Percentiles rank a stretch among this genome's conserved stretches.
Conservation (phyloP, 2,329 filamentous ascomycete species). For the Xylariales sp. region DNA sequence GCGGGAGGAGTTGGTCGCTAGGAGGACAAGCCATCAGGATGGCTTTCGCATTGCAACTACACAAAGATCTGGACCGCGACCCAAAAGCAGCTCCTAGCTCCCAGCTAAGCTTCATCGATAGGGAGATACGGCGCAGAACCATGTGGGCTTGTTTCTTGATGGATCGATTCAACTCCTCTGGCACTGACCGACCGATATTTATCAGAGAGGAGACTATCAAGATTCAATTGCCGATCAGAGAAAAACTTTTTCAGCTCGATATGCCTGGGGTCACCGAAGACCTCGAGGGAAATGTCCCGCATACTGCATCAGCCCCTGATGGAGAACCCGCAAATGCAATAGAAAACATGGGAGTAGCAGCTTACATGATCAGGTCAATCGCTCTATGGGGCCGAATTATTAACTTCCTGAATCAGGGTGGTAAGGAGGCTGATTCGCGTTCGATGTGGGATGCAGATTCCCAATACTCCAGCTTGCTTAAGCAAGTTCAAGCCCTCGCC, state of each 20-base stretch:
- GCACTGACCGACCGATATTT: slow-evolving; percentile 87
- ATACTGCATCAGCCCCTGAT: slow-evolving; percentile 57
- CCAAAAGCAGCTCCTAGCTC: slow-evolving; percentile 60
- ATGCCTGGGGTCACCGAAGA: slow-evolving; percentile 85
- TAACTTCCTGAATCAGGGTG: slow-evolving; percentile 85
- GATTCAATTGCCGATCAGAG: slow-evolving; percentile 86
- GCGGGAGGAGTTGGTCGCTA: slow-evolving; percentile 91
- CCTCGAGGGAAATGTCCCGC: slow-evolving; percentile 65
- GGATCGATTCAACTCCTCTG: slow-evolving; percentile 96
- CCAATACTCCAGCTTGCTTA: slow-evolving; percentile 65
- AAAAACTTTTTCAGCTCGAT: slow-evolving; percentile 85
- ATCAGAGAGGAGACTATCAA: slow-evolving; percentile 85
- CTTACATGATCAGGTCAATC: slow-evolving; percentile 82
- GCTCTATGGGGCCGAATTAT: slow-evolving; percentile 88
- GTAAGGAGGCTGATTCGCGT: slow-evolving; percentile 70
- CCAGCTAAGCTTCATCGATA: slow-evolving; percentile 82
- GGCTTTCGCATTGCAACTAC: slow-evolving; percentile 92
- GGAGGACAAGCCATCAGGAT: slow-evolving; percentile 93
- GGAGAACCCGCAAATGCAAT: slow-evolving; percentile 61
- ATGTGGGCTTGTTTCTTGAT: slow-evolving; percentile 99
- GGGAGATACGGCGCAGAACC: slow-evolving; percentile 84
- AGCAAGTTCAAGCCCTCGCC: slow-evolving; percentile 67
- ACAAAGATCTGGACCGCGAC: slow-evolving; percentile 85
- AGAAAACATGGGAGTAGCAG: slow-evolving; percentile 90
- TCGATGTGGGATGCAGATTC: slow-evolving; percentile 84